Evolutionary conservation across 441 rosid species (phyloP).

Genomic region (Populus hybrid): DNA sequence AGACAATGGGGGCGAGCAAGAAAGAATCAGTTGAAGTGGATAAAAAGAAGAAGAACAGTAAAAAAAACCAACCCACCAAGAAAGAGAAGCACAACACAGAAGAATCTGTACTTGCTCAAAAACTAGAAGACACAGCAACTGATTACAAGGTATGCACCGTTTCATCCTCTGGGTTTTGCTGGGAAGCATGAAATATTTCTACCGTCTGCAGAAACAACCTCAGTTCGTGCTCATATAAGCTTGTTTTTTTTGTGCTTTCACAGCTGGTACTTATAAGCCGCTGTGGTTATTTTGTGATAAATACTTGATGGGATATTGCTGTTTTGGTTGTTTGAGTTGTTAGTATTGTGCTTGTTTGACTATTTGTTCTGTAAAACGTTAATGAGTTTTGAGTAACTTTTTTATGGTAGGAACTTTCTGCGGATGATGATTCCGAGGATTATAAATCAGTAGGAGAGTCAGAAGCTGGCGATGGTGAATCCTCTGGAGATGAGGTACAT

Average conservation of each 20-base stretch:
- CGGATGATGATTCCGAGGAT: slow-evolving; percentile 46
- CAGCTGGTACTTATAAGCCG: not conserved
- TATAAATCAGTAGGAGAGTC: slow-evolving; percentile 28
- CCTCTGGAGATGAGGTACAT: slow-evolving; percentile 42
- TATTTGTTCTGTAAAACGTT: not conserved
- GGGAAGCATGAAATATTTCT: not conserved
- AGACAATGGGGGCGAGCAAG: slow-evolving; percentile 11
- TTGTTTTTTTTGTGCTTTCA: not conserved
- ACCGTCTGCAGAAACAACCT: not conserved
- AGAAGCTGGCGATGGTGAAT: slow-evolving; percentile 31
- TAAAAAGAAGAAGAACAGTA: slow-evolving; percentile 6
- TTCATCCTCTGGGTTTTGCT: not conserved
- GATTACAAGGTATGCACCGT: not conserved
- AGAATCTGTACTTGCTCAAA: not conserved
- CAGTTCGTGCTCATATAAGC: not conserved
- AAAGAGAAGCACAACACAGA: not conserved
- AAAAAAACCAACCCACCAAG: not conserved
- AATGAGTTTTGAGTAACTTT: not conserved
- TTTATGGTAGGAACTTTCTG: slow-evolving; percentile 32
- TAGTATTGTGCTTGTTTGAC: not conserved
- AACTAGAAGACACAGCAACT: not conserved
- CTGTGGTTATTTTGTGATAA: not conserved
- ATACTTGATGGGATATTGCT: not conserved
- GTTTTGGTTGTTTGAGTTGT: not conserved
- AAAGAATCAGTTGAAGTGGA: slow-evolving; percentile 6